A percentile compares a stretch with the other conserved stretches of the same genome.
Conservation (phyloP, 257 asterid species). For the Gentiana macrophylla region DNA sequence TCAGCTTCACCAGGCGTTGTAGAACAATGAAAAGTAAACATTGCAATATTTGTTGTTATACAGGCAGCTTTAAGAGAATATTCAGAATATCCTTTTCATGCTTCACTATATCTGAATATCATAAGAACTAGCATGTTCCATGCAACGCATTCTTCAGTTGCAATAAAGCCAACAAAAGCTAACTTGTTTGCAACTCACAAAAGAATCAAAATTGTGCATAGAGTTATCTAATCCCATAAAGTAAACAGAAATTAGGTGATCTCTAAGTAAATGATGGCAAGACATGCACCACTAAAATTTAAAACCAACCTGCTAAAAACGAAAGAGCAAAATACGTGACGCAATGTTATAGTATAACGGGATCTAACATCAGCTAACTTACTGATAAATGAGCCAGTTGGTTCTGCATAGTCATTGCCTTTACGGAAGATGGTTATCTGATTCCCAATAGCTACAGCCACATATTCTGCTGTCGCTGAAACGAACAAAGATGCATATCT, state of each 20-base stretch:
- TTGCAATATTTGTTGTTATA: no score
- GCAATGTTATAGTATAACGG: not conserved
- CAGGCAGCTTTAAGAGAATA: no score
- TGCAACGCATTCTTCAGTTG: no score
- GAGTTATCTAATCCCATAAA: not conserved
- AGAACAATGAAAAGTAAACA: no score
- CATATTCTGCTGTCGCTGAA: constrained; percentile 63
- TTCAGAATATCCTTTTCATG: no score
- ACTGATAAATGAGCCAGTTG: constrained; percentile 69
- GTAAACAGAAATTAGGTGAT: not conserved
- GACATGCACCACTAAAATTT: no score
- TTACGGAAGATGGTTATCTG: constrained; percentile 66
- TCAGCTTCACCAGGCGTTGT: no score
- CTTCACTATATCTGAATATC: no score
- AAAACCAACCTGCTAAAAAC: not conserved
- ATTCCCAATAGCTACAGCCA: constrained; percentile 80
- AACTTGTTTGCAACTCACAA: no score
- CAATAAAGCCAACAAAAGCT: no score
- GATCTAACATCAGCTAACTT: constrained; percentile 29
- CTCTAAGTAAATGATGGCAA: not conserved
- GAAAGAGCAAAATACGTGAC: constrained; percentile 1
- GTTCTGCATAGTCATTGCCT: constrained; percentile 76
- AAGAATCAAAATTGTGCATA: not conserved
- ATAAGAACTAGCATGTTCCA: no score
- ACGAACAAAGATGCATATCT: constrained; percentile 61